Conservation (phyloP, 768 basidiomycete genomes). For the Xerocomellus amylosporus region DNA sequence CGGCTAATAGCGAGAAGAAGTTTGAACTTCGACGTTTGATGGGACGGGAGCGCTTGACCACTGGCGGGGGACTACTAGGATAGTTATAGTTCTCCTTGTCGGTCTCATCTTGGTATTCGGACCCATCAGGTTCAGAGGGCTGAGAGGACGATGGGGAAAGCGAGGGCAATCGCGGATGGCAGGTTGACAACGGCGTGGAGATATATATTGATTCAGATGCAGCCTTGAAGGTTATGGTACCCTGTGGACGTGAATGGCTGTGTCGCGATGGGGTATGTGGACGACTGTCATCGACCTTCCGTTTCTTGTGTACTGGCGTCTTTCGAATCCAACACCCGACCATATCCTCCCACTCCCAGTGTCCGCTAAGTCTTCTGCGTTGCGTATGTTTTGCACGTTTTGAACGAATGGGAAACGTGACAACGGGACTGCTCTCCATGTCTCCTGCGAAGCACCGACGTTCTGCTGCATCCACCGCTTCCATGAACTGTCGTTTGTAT, state of each 20-base stretch:
- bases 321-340: slow-evolving; percentile 45
- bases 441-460: slow-evolving; percentile 40
- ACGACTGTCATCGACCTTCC: slow-evolving; percentile 6
- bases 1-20: slow-evolving; percentile 40
- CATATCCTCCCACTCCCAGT: slow-evolving; percentile 51
- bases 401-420: slow-evolving; percentile 6
- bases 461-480: slow-evolving; percentile 51
- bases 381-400: slow-evolving; percentile 5
- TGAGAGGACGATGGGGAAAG: slow-evolving; percentile 12
- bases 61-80: slow-evolving; percentile 4
- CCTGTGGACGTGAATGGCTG: not conserved
- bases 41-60: slow-evolving; percentile 7
- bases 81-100: slow-evolving; percentile 24
- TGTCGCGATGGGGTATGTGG: not conserved
- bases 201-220: not conserved
- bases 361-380: slow-evolving; percentile 22
- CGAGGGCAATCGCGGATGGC: not conserved
- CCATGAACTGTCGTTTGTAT: slow-evolving; percentile 43
- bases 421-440: slow-evolving; percentile 14
- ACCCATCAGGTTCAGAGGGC: slow-evolving; percentile 15
- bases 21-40: slow-evolving; percentile 25
- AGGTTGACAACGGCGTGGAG: not conserved
- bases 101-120: slow-evolving; percentile 21
- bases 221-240: not conserved
- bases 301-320: slow-evolving; percentile 32